Conservation (phyloP, 2,329 filamentous ascomycete species). For the Hypoxylon sp. region DNA sequence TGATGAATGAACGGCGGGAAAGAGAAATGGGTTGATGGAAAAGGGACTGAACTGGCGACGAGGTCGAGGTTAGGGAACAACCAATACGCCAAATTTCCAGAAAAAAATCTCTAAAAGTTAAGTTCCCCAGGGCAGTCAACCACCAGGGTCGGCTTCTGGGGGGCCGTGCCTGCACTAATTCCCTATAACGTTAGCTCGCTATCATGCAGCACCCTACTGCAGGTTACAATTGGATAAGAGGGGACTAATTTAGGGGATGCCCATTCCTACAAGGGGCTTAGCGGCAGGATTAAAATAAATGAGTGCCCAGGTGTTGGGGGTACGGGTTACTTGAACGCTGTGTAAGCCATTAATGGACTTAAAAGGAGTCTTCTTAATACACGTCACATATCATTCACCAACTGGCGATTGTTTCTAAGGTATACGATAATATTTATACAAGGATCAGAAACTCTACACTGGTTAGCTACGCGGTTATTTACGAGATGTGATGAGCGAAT, state of each 20-base stretch:
- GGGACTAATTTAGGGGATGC: constrained; percentile 32
- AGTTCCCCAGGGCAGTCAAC: constrained; percentile 27
- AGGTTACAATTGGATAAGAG: constrained; percentile 32
- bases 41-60: constrained; percentile 16
- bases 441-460: too few species aligned
- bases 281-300: constrained; percentile 35
- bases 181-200: constrained; percentile 16
- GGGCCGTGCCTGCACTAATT: constrained; percentile 36
- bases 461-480: neutral
- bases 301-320: neutral
- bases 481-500: neutral
- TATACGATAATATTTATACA: too few species aligned
- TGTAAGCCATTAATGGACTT: constrained; percentile 3
- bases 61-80: constrained; percentile 19
- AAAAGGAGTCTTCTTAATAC: constrained; percentile 16
- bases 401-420: neutral
- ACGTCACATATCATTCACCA: neutral
- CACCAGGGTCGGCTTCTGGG: constrained; percentile 34
- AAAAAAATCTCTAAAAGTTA: constrained; percentile 34
- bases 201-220: constrained; percentile 30
- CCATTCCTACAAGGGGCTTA: constrained; percentile 25
- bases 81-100: constrained; percentile 38
- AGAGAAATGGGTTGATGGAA: constrained; percentile 21
- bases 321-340: constrained; percentile 6
- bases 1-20: constrained; percentile 23